phyloP scores from a whole-genome alignment of 164 flowering plant species.

The Platanus orientalis region DNA sequence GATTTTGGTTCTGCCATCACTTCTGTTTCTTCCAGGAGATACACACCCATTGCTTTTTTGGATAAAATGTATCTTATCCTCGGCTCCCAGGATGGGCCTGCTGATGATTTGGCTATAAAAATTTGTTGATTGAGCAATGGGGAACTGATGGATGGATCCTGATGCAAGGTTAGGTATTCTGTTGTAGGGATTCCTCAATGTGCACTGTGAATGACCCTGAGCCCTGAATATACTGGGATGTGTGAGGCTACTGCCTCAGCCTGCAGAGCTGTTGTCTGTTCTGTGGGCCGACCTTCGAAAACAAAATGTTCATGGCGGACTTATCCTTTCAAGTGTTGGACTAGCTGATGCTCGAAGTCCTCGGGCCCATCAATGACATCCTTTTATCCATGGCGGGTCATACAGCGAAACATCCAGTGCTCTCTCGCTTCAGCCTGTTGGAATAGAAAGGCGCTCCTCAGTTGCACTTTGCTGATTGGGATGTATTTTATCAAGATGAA shows the following conservation, averaged over 20 bases:
- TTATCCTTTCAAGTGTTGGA: conserved; percentile 50
- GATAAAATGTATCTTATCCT: conserved; percentile 49
- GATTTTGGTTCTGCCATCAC: conserved; percentile 57
- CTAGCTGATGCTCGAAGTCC: conserved; percentile 47
- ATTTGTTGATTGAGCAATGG: conserved; percentile 19
- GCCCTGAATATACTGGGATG: too few species aligned
- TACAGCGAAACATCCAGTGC: conserved; percentile 58
- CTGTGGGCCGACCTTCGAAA: too few species aligned
- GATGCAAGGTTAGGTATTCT: too few species aligned
- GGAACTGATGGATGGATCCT: conserved; percentile 24
- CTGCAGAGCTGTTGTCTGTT: too few species aligned
- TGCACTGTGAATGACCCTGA: too few species aligned
- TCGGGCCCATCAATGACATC: conserved; percentile 34
- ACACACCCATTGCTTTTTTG: conserved; percentile 48
- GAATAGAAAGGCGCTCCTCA: conserved; percentile 66
- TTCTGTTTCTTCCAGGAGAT: conserved; percentile 69
- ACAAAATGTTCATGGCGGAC: conserved; percentile 38
- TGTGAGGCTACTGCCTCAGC: too few species aligned
- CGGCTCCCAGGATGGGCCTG: conserved; percentile 30
- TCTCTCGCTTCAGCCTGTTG: conserved; percentile 52
- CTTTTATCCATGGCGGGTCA: conserved; percentile 68
- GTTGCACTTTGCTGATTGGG: conserved; percentile 52
- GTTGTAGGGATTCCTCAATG: conserved; percentile 24
- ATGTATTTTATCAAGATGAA: conserved; percentile 58
- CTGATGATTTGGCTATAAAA: conserved; percentile 21